These are phyloP conservation scores for Penicillium sp. DNA, from an alignment of 2,329 filamentous ascomycete species.

Conservation along the genomic window DNA sequence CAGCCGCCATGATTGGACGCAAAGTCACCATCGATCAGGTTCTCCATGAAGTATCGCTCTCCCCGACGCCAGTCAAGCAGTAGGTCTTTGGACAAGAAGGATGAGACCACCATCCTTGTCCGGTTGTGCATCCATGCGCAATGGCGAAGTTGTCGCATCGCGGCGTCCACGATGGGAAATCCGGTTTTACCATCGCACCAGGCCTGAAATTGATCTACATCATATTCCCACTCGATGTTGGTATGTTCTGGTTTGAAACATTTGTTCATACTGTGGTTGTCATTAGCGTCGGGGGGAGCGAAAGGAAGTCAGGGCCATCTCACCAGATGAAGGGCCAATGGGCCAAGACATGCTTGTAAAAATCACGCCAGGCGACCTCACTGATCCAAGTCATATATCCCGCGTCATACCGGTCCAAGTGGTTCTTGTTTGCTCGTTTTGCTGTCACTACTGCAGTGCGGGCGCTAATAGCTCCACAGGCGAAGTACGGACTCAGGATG, in stretches of 20 bases:
- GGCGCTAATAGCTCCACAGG: constrained; percentile 67
- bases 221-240: constrained; percentile 79
- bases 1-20: constrained; percentile 74
- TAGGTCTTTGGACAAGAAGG: constrained; percentile 77
- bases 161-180: constrained; percentile 81
- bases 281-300: constrained; percentile 2
- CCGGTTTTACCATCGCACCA: constrained; percentile 78
- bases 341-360: constrained; percentile 82
- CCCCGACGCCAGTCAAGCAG: constrained; percentile 82
- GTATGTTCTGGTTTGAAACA: constrained; percentile 82
- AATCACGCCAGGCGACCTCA: constrained; percentile 84
- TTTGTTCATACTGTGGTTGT: constrained; percentile 62
- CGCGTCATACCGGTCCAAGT: constrained; percentile 65
- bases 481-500: constrained; percentile 69
- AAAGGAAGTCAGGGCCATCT: neutral
- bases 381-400: constrained; percentile 75
- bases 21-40: constrained; percentile 77
- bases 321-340: constrained; percentile 73
- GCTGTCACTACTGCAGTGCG: constrained; percentile 67
- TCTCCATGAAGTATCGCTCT: constrained; percentile 80
- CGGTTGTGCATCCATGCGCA: constrained; percentile 83
- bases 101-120: constrained; percentile 79
- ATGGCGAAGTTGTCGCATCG: constrained; percentile 73
- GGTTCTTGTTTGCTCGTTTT: constrained; percentile 59
- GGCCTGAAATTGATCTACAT: constrained; percentile 65